Percentiles rank a stretch among this genome's conserved stretches.
Conservation (phyloP, 768 basidiomycete species). For the Panaeolus cyanescens region DNA sequence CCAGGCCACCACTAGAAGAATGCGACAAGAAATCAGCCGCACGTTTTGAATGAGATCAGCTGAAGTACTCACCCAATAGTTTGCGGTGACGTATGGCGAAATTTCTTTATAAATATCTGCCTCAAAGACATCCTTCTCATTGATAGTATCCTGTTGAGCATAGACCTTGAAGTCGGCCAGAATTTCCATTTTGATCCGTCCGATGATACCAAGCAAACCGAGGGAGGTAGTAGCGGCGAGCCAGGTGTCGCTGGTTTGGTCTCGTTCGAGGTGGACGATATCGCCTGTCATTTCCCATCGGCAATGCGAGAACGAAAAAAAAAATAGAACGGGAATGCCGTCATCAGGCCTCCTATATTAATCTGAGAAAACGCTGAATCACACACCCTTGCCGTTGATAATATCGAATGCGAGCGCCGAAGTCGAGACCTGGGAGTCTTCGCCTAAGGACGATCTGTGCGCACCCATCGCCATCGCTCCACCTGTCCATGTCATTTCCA, state of each 20-base stretch:
- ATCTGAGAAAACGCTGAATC: background rate
- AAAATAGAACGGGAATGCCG: too few species aligned
- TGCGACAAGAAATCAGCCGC: background rate
- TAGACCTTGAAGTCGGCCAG: constrained; percentile 38
- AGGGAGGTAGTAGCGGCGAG: constrained; percentile 40
- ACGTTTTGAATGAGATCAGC: too few species aligned
- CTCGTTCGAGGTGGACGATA: constrained; percentile 32
- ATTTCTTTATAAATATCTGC: constrained; percentile 32
- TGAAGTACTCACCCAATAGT: constrained; percentile 32
- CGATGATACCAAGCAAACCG: constrained; percentile 36
- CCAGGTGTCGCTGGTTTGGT: constrained; percentile 34
- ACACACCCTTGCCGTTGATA: constrained; percentile 34
- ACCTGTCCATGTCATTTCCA: constrained; percentile 17
- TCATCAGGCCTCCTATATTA: background rate
- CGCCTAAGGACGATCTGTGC: constrained; percentile 39
- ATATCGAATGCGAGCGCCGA: constrained; percentile 36
- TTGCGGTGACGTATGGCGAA: constrained; percentile 39
- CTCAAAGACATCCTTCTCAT: constrained; percentile 32
- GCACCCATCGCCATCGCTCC: constrained; percentile 42
- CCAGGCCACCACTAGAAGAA: constrained; percentile 36
- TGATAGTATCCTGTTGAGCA: constrained; percentile 33
- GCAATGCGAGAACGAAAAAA: background rate
- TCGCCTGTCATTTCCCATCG: constrained; percentile 23
- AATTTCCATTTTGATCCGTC: constrained; percentile 30
- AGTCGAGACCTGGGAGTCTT: constrained; percentile 37